A percentile compares a stretch with the other conserved stretches of the same genome.
Evolutionary conservation across 2,329 filamentous ascomycete genomes (phyloP).

Genomic region (Aspergillus calidoustus): DNA sequence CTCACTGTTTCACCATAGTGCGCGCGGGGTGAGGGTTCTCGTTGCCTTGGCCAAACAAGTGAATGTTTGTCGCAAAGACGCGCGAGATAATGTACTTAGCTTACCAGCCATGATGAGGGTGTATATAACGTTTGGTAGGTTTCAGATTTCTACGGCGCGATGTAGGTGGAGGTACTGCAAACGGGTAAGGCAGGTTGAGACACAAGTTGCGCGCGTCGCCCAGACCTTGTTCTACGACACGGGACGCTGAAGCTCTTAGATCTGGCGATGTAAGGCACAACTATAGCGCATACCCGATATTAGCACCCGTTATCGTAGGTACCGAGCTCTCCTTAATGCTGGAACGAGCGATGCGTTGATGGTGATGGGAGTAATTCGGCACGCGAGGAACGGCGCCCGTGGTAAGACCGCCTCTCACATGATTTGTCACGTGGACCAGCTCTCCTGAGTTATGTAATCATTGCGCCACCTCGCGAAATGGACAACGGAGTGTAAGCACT

Average conservation of each 20-base stretch:
- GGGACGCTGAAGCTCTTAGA: constrained; percentile 23
- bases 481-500: background rate
- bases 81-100: constrained; percentile 46
- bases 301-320: constrained; percentile 3
- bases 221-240: constrained; percentile 47
- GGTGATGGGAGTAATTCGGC: constrained; percentile 5
- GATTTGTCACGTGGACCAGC: background rate
- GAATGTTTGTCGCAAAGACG: constrained; percentile 6
- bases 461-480: background rate
- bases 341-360: constrained; percentile 9
- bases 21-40: constrained; percentile 7
- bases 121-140: constrained; percentile 27
- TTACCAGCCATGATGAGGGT: constrained; percentile 64
- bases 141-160: constrained; percentile 45
- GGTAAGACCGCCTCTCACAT: constrained; percentile 3
- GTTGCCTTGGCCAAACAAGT: constrained; percentile 13
- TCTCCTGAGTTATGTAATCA: background rate
- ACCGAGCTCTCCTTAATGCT: constrained; percentile 4
- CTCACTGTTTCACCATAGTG: constrained; percentile 25
- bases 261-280: constrained; percentile 10
- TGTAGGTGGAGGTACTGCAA: constrained; percentile 20
- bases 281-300: constrained; percentile 15
- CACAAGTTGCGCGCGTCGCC: constrained; percentile 30
- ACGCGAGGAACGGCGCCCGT: constrained; percentile 10
- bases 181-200: constrained; percentile 23